Evolutionary conservation across 371 early-diverging fungal genomes (phyloP).

Genomic region (Funneliformis caledonium): DNA sequence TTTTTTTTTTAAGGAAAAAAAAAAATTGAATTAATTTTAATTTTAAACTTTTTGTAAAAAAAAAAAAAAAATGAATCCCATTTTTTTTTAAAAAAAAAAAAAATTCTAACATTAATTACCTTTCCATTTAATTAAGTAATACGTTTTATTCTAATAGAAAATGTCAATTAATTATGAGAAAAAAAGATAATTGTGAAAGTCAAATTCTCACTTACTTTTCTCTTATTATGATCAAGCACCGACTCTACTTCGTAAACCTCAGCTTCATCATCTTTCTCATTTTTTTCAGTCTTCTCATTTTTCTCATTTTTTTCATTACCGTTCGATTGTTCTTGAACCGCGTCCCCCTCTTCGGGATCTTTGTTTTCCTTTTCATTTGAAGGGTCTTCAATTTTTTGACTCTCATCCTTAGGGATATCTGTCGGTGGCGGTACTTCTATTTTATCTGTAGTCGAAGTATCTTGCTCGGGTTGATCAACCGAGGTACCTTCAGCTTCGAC

Average conservation of each 20-base stretch:
- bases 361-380: background rate
- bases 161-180: background rate
- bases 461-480: background rate
- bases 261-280: background rate
- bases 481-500: background rate
- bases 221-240: slow-evolving; percentile 29
- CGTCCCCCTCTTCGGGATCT: background rate
- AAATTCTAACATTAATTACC: slow-evolving; percentile 5
- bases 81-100: background rate
- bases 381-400: background rate
- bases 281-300: background rate
- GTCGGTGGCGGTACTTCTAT: background rate
- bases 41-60: background rate
- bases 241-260: slow-evolving; percentile 36
- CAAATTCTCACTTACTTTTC: background rate
- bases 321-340: background rate
- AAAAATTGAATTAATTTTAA: background rate
- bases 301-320: slow-evolving; percentile 2
- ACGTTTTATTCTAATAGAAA: background rate
- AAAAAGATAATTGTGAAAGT: background rate
- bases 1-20: background rate
- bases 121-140: slow-evolving; percentile 38
- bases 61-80: background rate
- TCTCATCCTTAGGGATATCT: background rate
- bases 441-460: background rate